Percentiles rank a stretch among this genome's conserved stretches.
These are phyloP conservation scores for Calonectria hawksworthii DNA, from an alignment of 2,329 filamentous ascomycete species.

Conservation along the genomic window DNA sequence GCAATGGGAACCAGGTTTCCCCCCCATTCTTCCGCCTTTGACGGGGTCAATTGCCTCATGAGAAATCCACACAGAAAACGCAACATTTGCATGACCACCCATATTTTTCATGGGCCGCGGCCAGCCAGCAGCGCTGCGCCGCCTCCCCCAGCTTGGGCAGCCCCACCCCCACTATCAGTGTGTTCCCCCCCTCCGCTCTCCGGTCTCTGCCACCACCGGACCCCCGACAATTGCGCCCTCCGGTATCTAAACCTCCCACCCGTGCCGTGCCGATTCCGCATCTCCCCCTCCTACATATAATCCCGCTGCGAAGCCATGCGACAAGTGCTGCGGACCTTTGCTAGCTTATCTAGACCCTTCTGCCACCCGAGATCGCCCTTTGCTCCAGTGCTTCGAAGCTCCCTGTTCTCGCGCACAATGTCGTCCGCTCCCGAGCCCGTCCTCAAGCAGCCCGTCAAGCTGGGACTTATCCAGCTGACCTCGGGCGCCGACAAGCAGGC, in stretches of 20 bases:
- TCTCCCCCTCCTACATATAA: conserved; percentile 13
- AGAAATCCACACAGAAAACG: conserved; percentile 12
- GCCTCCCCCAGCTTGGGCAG: conserved; percentile 2
- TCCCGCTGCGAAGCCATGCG: conserved; percentile 35
- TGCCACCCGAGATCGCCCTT: conserved; percentile 28
- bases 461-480: conserved; percentile 86
- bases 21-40: conserved; percentile 17
- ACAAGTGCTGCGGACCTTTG: conserved; percentile 30
- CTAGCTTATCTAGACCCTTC: conserved; percentile 30
- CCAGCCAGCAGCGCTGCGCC: neutral
- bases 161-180: conserved; percentile 27
- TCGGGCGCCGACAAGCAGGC: conserved; percentile 85
- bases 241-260: conserved; percentile 14
- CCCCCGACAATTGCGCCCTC: conserved; percentile 9
- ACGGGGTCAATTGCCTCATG: conserved; percentile 21
- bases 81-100: conserved; percentile 4
- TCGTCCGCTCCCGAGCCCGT: conserved; percentile 56
- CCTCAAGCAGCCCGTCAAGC: conserved; percentile 82
- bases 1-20: neutral
- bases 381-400: conserved; percentile 35
- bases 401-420: conserved; percentile 51
- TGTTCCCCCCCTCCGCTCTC: neutral
- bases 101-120: neutral
- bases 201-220: conserved; percentile 20
- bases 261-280: conserved; percentile 15